These are phyloP conservation scores for Aspergillus sp. DNA, from an alignment of 2,329 filamentous ascomycete species.

Conservation along the genomic window DNA sequence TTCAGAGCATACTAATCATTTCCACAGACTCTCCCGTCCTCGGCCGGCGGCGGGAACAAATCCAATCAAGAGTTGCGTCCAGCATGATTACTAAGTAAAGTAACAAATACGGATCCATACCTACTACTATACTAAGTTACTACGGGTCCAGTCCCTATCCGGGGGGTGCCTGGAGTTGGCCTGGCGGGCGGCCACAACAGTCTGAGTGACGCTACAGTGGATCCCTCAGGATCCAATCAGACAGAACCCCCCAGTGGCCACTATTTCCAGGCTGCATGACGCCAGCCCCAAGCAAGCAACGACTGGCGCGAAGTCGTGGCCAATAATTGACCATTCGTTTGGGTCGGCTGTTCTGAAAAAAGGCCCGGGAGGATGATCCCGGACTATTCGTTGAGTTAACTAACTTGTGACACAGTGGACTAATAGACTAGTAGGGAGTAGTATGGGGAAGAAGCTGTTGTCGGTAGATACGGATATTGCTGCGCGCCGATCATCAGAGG, in stretches of 20 bases:
- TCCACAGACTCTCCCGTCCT: neutral
- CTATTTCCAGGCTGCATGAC: constrained; percentile 38
- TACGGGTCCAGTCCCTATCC: constrained; percentile 28
- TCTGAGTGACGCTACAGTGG: constrained; percentile 25
- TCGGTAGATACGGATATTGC: neutral
- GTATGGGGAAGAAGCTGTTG: constrained; percentile 3
- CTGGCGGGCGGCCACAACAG: no score
- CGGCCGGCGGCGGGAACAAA: constrained; percentile 26
- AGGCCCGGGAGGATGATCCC: constrained; percentile 14
- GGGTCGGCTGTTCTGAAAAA: constrained; percentile 10
- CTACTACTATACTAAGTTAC: no score
- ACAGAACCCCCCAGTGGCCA: constrained; percentile 16
- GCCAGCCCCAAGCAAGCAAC: constrained; percentile 29
- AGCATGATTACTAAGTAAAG: neutral
- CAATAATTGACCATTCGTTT: constrained; percentile 22
- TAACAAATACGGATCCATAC: no score
- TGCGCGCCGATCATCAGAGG: neutral
- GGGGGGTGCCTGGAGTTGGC: constrained; percentile 15
- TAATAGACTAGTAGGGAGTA: constrained; percentile 4
- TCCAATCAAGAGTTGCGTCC: constrained; percentile 22
- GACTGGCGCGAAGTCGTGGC: constrained; percentile 27
- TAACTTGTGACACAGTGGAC: no score
- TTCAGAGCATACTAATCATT: neutral
- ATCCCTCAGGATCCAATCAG: constrained; percentile 24
- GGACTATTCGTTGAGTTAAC: neutral